Conservation (phyloP, 352 stramenopile genomes). For the Globisporangium takayamanum region DNA sequence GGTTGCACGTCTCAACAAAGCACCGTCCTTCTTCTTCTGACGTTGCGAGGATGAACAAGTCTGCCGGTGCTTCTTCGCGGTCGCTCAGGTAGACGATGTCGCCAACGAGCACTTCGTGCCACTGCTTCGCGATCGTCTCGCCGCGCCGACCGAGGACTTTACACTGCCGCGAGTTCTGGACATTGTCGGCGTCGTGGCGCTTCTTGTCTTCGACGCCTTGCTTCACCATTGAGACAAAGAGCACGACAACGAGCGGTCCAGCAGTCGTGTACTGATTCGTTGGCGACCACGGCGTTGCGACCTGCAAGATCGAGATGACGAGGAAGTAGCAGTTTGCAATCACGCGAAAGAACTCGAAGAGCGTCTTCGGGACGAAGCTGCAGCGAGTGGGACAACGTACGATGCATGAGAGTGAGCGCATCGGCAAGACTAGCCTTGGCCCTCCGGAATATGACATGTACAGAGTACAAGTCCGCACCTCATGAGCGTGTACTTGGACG, state of each 20-base stretch:
- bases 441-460: too few relatives aligned
- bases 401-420: too few relatives aligned
- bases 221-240: slow-evolving; percentile 77
- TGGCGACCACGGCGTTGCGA: slow-evolving; percentile 52
- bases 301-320: slow-evolving; percentile 90
- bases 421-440: too few relatives aligned
- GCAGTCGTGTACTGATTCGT: slow-evolving; percentile 78
- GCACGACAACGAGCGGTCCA: slow-evolving; percentile 57
- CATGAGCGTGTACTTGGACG: slow-evolving; percentile 91
- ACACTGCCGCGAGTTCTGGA: slow-evolving; percentile 54
- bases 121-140: slow-evolving; percentile 46
- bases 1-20: slow-evolving; percentile 92
- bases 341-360: slow-evolving; percentile 92
- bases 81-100: slow-evolving; percentile 49
- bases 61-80: slow-evolving; percentile 51
- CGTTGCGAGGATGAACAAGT: slow-evolving; percentile 65
- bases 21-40: slow-evolving; percentile 70
- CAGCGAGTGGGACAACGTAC: too few relatives aligned
- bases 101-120: slow-evolving; percentile 75
- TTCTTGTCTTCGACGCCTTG: slow-evolving; percentile 75
- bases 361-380: slow-evolving; percentile 91
- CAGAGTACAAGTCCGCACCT: slow-evolving; percentile 19
- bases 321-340: slow-evolving; percentile 96
- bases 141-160: slow-evolving; percentile 32
- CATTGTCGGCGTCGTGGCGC: slow-evolving; percentile 56